phyloP scores from a whole-genome alignment of 306 rosid genomes.

The Oemleria cerasiformis region DNA sequence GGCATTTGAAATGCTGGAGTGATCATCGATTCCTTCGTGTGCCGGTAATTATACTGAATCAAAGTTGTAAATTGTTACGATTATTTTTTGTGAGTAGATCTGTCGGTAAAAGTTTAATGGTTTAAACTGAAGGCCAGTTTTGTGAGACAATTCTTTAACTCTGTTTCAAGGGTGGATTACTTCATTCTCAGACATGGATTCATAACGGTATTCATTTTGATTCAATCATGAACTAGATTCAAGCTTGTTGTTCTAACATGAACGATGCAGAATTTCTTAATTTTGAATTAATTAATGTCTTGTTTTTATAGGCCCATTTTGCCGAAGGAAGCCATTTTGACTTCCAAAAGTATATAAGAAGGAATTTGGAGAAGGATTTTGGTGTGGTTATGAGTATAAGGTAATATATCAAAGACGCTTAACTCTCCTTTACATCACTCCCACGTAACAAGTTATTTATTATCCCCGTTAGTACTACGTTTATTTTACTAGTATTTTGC shows the following conservation, averaged over 20 bases:
- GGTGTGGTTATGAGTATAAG: constrained; percentile 50
- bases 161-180: constrained; percentile 54
- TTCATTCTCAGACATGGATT: constrained; percentile 64
- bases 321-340: constrained; percentile 50
- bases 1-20: constrained; percentile 54
- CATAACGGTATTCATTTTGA: constrained; percentile 37
- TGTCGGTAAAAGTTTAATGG: background rate
- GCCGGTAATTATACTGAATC: constrained; percentile 31
- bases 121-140: constrained; percentile 41
- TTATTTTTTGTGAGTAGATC: background rate
- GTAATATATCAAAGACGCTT: constrained; percentile 15
- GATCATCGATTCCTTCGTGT: constrained; percentile 38
- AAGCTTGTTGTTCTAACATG: no score
- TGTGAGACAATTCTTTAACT: constrained; percentile 41
- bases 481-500: no score
- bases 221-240: background rate
- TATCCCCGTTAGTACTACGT: no score
- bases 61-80: background rate
- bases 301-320: constrained; percentile 46
- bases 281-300: no score
- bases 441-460: background rate
- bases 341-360: constrained; percentile 46
- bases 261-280: no score
- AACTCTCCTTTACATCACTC: background rate
- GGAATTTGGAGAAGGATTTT: constrained; percentile 55